A percentile compares a stretch with the other conserved stretches of the same genome.
These are phyloP conservation scores for Marasmius tenuissimus DNA, from an alignment of 1,284 basidiomycete species.

Conservation along the genomic window DNA sequence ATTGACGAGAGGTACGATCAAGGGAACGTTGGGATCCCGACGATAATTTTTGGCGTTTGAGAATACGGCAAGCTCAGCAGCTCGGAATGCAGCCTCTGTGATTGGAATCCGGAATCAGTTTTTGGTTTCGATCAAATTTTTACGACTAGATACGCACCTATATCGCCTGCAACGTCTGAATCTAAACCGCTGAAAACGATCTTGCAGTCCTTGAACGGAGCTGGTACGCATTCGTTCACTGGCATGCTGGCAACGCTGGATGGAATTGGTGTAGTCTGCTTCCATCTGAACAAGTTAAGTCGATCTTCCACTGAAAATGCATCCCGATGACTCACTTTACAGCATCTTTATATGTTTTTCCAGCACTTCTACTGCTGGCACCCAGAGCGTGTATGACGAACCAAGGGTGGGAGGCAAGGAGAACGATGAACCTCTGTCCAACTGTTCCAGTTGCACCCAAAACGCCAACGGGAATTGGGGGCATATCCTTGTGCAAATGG, in stretches of 20 bases:
- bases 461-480: slow-evolving; percentile 64
- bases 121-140: not conserved
- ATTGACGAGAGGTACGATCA: slow-evolving; percentile 97
- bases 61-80: slow-evolving; percentile 90
- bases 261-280: slow-evolving; percentile 84
- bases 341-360: slow-evolving; percentile 79
- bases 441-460: slow-evolving; percentile 97
- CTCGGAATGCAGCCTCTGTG: slow-evolving; percentile 84
- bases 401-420: slow-evolving; percentile 89
- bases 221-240: slow-evolving; percentile 80
- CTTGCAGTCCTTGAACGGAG: slow-evolving; percentile 80
- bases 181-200: slow-evolving; percentile 96
- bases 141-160: slow-evolving; percentile 59
- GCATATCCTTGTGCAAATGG: slow-evolving; percentile 1
- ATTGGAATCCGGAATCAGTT: not conserved
- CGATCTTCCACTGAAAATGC: not conserved
- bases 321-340: slow-evolving; percentile 29
- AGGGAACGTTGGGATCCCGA: slow-evolving; percentile 91
- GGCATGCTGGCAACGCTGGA: slow-evolving; percentile 63
- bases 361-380: slow-evolving; percentile 87
- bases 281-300: slow-evolving; percentile 70
- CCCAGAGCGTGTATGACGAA: slow-evolving; percentile 88
- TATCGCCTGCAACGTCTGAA: slow-evolving; percentile 91
- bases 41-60: slow-evolving; percentile 99
- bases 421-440: slow-evolving; percentile 92